Conservation (phyloP, 768 basidiomycete species). For the Podaxis carcinomalis region DNA sequence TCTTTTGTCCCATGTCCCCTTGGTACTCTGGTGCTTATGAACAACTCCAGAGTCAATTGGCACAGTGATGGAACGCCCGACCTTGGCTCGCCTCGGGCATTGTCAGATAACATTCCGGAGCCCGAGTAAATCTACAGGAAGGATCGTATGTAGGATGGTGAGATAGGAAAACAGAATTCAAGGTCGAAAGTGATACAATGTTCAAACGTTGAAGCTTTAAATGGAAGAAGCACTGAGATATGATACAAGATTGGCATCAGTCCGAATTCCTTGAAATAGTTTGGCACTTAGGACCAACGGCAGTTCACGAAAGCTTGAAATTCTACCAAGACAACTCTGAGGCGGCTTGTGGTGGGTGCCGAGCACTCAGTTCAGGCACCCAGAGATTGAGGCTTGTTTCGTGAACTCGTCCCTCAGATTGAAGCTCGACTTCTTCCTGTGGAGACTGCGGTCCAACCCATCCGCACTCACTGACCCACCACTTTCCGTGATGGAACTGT, state of each 20-base stretch:
- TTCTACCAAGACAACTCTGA: neutral
- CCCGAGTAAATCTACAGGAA: conserved; percentile 13
- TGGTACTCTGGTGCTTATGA: neutral
- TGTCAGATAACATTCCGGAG: conserved; percentile 16
- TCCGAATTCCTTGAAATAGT: no score
- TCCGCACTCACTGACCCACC: no score
- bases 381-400: neutral
- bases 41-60: conserved; percentile 16
- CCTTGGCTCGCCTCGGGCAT: conserved; percentile 16
- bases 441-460: neutral
- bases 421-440: neutral
- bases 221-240: no score
- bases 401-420: neutral
- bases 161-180: neutral
- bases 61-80: conserved; percentile 20
- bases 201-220: neutral
- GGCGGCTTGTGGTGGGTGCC: no score
- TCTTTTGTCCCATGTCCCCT: no score
- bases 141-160: neutral
- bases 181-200: neutral
- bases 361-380: neutral
- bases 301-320: neutral
- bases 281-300: no score
- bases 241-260: no score
- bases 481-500: no score